phyloP scores from a whole-genome alignment of 2,329 filamentous ascomycete genomes.

The Aspergillus sp. region DNA sequence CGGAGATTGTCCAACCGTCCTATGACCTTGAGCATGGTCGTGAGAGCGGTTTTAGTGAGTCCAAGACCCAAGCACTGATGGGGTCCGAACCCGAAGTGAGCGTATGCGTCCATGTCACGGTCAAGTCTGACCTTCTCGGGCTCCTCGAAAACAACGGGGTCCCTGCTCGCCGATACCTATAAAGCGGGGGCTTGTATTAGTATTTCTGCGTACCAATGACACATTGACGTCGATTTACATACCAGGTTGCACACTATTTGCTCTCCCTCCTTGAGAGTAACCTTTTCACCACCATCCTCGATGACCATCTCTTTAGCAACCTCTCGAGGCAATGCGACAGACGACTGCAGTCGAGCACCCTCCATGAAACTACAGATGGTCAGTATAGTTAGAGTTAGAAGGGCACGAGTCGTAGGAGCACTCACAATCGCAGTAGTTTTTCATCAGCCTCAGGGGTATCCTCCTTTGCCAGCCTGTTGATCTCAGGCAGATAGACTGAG shows the following conservation, averaged over 20 bases:
- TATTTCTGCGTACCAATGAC: conserved; percentile 1
- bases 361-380: conserved; percentile 32
- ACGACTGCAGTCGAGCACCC: conserved; percentile 32
- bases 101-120: conserved; percentile 57
- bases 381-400: conserved; percentile 1
- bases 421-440: conserved; percentile 46
- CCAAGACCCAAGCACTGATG: conserved; percentile 54
- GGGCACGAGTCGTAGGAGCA: neutral
- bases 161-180: conserved; percentile 30
- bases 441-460: conserved; percentile 42
- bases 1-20: conserved; percentile 36
- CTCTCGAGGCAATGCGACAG: conserved; percentile 31
- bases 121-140: conserved; percentile 50
- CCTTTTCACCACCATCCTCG: conserved; percentile 27
- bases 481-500: conserved; percentile 40
- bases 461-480: conserved; percentile 42
- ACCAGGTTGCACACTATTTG: conserved; percentile 32
- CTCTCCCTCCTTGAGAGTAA: conserved; percentile 30
- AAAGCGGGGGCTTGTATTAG: neutral
- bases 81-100: conserved; percentile 58
- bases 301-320: conserved; percentile 27
- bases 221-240: conserved; percentile 7
- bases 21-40: conserved; percentile 36
- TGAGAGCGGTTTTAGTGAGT: conserved; percentile 27
- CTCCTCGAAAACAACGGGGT: conserved; percentile 32